Evolutionary conservation across 2,329 filamentous ascomycete genomes (phyloP).

Genomic region (Colletotrichum karsti): DNA sequence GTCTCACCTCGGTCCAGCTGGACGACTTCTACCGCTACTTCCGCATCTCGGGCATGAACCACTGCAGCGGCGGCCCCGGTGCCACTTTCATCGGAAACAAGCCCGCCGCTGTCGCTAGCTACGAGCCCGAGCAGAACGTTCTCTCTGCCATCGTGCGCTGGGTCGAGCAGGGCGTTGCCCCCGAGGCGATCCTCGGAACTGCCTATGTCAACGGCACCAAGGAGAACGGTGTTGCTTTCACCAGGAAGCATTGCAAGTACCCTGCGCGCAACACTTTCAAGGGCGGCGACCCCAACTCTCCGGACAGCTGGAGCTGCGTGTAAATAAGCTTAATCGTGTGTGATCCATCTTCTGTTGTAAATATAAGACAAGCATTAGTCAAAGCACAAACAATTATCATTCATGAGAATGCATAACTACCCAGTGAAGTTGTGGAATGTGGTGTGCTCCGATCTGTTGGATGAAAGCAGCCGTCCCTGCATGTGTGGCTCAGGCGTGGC

Average conservation of each 20-base stretch:
- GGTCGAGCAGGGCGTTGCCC: slow-evolving; percentile 41
- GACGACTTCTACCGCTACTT: slow-evolving; percentile 45
- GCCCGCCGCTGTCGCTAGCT: slow-evolving; percentile 31
- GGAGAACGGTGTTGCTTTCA: slow-evolving; percentile 36
- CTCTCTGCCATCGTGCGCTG: slow-evolving; percentile 36
- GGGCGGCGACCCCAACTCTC: slow-evolving; percentile 24
- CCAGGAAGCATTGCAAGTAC: slow-evolving; percentile 44
- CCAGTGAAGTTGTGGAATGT: too few relatives aligned
- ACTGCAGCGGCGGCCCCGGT: slow-evolving; percentile 41
- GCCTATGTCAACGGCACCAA: slow-evolving; percentile 39
- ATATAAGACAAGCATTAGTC: neutral
- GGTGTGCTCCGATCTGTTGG: too few relatives aligned
- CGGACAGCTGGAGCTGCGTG: slow-evolving; percentile 31
- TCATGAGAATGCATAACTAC: too few relatives aligned
- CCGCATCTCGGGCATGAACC: slow-evolving; percentile 40
- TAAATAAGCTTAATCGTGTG: neutral
- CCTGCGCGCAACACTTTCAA: slow-evolving; percentile 42
- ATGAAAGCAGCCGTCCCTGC: too few relatives aligned
- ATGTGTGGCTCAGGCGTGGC: too few relatives aligned
- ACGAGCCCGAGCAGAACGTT: slow-evolving; percentile 39
- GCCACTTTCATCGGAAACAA: slow-evolving; percentile 38
- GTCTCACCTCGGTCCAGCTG: slow-evolving; percentile 39
- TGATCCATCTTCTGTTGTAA: neutral
- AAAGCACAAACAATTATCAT: neutral
- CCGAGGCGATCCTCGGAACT: slow-evolving; percentile 42